Evolutionary conservation across 2,329 filamentous ascomycete genomes (phyloP), one percentile per base, ranked within the genome.

Genomic region (Cordyceps pruinosa): DNA sequence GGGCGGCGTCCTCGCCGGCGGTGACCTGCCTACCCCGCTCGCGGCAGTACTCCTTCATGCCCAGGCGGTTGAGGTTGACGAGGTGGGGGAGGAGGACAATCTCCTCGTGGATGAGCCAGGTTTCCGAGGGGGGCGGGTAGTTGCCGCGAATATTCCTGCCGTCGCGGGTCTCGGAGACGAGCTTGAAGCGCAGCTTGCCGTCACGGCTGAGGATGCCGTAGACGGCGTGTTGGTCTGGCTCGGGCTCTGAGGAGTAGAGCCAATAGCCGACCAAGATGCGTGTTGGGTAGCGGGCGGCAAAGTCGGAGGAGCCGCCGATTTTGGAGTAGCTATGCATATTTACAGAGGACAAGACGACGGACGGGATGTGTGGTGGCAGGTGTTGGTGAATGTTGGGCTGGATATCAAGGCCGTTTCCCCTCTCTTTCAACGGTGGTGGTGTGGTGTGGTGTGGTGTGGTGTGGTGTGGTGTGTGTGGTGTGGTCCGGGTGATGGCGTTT

Each of bases 171-270:
- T 57, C 56, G 4, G 56, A 37, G 15, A 57, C 56, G 32, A 57
- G 47, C 48, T 58, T 58, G 34, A 58, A 58, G 42, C 48, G 56
- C 32, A 53, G 56, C 42, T 53, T 58, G 56, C 48, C 56, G 34
- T 52, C 56, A 13, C 56, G 49, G 56, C 56, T 58, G 12, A 58
- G 49, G 32, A 58, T 58, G 49, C 56, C 56, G 21, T 52, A 58
- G 34, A 58, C 56, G 34, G 56, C 56, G 56, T 58, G 56, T 52
- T 58, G 56, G 56, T 58, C 41, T 42, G 56, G 56, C n/a, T 52
- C 56, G 25, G 48, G 39, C 42, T 58, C 56, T 15, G 28, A 47
- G 4, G 56, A 58, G 41, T 58, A 51, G 48, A 51, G 56, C 56
- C 56, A 58, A 52, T 58, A 53, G 42, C 56, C 56, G 12, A 58